phyloP scores from a whole-genome alignment of 257 asterid genomes.

The Ehretia macrophylla region DNA sequence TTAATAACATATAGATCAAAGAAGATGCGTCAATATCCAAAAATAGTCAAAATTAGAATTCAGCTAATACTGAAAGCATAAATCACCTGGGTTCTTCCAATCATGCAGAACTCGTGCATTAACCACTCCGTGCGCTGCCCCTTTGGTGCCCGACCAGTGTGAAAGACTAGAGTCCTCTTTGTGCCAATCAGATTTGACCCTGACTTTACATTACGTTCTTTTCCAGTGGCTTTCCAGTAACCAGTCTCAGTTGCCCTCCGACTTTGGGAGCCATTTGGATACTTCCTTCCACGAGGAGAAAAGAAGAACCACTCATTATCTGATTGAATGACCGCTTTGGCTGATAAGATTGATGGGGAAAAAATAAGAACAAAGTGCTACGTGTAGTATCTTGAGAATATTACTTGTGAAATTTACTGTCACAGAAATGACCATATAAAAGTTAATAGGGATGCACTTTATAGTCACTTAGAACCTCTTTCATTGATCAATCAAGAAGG shows the following conservation, averaged over 20 bases:
- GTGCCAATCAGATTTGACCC: slow-evolving; percentile 66
- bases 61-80: background rate
- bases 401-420: background rate
- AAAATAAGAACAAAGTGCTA: background rate
- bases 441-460: background rate
- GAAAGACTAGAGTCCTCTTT: slow-evolving; percentile 84
- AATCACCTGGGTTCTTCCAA: slow-evolving; percentile 51
- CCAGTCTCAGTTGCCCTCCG: slow-evolving; percentile 75
- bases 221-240: slow-evolving; percentile 96
- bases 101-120: slow-evolving; percentile 79
- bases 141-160: slow-evolving; percentile 78
- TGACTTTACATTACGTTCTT: slow-evolving; percentile 64
- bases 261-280: slow-evolving; percentile 84
- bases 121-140: slow-evolving; percentile 94
- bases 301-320: slow-evolving; percentile 93
- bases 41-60: no score
- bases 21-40: no score
- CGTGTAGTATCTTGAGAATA: background rate
- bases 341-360: slow-evolving; percentile 29
- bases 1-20: no score
- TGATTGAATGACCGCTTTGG: slow-evolving; percentile 51
- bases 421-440: background rate
- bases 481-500: background rate
- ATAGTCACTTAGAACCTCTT: background rate
- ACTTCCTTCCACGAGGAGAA: slow-evolving; percentile 80